Conservation (phyloP, 2,329 filamentous ascomycete species). For the Aaosphaeria pasadenensis region DNA sequence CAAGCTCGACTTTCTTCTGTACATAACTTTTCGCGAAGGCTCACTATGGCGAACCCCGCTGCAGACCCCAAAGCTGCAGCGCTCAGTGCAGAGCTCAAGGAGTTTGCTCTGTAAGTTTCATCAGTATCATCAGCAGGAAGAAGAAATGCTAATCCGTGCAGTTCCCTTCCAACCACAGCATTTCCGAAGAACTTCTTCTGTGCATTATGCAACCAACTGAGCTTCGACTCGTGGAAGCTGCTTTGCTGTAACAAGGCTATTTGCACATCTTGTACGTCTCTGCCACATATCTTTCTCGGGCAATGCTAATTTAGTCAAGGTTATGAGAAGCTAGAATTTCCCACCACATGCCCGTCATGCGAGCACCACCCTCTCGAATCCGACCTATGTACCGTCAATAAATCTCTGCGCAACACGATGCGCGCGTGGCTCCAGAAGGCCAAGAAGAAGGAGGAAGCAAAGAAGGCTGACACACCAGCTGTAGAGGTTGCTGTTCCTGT, state of each 20-base stretch:
- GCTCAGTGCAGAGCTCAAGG: slow-evolving; percentile 32
- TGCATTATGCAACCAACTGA: slow-evolving; percentile 87
- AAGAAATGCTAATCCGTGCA: slow-evolving; percentile 36
- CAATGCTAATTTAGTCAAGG: slow-evolving; percentile 17
- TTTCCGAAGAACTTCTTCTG: slow-evolving; percentile 97
- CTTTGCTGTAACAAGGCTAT: slow-evolving; percentile 96
- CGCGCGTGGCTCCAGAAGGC: slow-evolving; percentile 91
- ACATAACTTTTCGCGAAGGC: background rate
- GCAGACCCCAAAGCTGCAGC: slow-evolving; percentile 28
- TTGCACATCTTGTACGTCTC: slow-evolving; percentile 77
- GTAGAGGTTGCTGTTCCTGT: slow-evolving; percentile 16
- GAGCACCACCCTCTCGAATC: slow-evolving; percentile 84
- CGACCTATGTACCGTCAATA: slow-evolving; percentile 84
- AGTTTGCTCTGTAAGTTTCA: slow-evolving; percentile 25
- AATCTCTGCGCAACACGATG: slow-evolving; percentile 86
- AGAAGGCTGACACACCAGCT: slow-evolving; percentile 23
- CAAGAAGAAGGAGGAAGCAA: slow-evolving; percentile 54
- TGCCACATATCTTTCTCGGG: background rate
- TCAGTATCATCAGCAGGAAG: background rate
- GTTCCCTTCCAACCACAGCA: slow-evolving; percentile 74
- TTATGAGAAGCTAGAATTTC: slow-evolving; percentile 54
- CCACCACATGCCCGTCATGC: slow-evolving; percentile 85
- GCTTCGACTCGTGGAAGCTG: slow-evolving; percentile 84
- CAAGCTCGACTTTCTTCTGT: too few relatives aligned
- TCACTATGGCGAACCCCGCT: slow-evolving; percentile 26